phyloP scores from a whole-genome alignment of 2,329 filamentous ascomycete species.

The Beauveria brongniartii region DNA sequence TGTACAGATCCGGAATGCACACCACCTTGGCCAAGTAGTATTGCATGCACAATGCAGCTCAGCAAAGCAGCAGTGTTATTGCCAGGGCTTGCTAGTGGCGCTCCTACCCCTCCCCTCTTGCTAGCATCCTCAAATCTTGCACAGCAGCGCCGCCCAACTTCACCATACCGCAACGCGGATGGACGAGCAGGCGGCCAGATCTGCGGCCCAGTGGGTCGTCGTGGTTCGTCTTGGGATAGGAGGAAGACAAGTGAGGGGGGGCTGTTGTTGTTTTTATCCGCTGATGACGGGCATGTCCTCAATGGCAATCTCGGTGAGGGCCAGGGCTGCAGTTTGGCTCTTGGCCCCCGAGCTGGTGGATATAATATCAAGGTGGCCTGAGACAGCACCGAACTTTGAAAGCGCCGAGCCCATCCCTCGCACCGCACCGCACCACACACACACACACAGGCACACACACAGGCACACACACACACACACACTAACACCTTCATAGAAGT shows the following conservation, averaged over 20 bases:
- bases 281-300: constrained; percentile 7
- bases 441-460: constrained; percentile 3
- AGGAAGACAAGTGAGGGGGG: constrained; percentile 2
- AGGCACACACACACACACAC: not conserved
- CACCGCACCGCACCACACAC: not conserved
- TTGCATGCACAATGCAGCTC: constrained; percentile 15
- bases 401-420: constrained; percentile 4
- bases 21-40: constrained; percentile 7
- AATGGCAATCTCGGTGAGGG: constrained; percentile 26
- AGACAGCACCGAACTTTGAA: constrained; percentile 9
- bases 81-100: constrained; percentile 16
- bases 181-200: constrained; percentile 23
- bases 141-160: constrained; percentile 9
- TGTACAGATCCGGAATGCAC: constrained; percentile 9
- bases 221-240: constrained; percentile 27
- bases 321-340: constrained; percentile 26
- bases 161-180: not conserved
- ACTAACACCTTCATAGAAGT: not conserved
- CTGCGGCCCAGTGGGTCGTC: constrained; percentile 33
- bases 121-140: not conserved
- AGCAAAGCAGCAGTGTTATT: constrained; percentile 20
- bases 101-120: not conserved
- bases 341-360: constrained; percentile 9
- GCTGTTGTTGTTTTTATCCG: constrained; percentile 3
- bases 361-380: constrained; percentile 12